A percentile compares a stretch with the other conserved stretches of the same genome.
phyloP scores from a whole-genome alignment of 78 protist species.

The Cavenderia fasciculata region DNA sequence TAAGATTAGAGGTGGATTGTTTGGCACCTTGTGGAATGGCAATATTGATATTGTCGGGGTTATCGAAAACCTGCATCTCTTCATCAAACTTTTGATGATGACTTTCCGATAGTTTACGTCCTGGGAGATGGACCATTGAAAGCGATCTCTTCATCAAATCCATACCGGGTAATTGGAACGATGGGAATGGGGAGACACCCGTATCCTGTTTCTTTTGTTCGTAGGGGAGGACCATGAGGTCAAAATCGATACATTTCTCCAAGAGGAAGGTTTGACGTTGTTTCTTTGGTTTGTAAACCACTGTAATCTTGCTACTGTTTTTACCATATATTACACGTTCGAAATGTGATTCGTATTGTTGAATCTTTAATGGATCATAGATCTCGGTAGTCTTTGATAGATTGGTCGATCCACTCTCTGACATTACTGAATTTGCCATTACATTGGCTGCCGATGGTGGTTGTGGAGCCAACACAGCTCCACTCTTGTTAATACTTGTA shows the following conservation, averaged over 20 bases:
- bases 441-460: neutral
- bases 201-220: neutral
- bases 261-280: slow-evolving; percentile 4
- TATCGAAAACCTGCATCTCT: slow-evolving; percentile 6
- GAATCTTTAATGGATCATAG: neutral
- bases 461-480: neutral
- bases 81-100: neutral
- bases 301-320: slow-evolving; percentile 1
- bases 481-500: neutral
- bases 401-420: neutral
- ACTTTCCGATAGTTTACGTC: neutral
- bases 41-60: neutral
- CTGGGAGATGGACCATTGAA: slow-evolving; percentile 63
- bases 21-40: neutral
- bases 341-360: slow-evolving; percentile 34
- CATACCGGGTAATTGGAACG: slow-evolving; percentile 43
- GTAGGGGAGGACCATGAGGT: slow-evolving; percentile 37
- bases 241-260: slow-evolving; percentile 25
- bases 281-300: slow-evolving; percentile 44
- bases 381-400: neutral
- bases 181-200: neutral
- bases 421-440: neutral
- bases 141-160: slow-evolving; percentile 49
- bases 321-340: slow-evolving; percentile 19
- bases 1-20: no score